phyloP scores from a whole-genome alignment of 768 basidiomycete species.

The Filobasidium floriforme region DNA sequence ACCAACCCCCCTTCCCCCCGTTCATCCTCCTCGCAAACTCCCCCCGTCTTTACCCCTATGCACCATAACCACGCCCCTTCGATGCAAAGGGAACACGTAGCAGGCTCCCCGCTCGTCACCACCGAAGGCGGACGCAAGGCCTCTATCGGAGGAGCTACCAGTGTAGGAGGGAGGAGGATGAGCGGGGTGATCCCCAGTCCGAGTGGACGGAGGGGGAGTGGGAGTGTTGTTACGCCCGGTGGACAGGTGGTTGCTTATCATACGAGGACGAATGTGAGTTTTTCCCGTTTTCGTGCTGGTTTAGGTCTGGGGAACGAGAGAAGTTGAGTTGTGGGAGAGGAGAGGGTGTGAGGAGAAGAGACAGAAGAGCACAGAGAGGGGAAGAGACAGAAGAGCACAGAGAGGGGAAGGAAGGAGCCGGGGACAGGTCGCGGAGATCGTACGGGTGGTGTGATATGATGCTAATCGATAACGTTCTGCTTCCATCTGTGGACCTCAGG shows the following conservation, averaged over 20 bases:
- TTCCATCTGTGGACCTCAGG: slow-evolving; percentile 25
- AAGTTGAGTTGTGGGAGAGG: no score
- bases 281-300: no score
- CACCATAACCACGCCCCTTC: not conserved
- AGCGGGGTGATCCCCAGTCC: slow-evolving; percentile 16
- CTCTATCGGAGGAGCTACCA: not conserved
- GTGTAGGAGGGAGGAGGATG: not conserved
- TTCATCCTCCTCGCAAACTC: not conserved
- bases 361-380: no score
- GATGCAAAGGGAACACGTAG: slow-evolving; percentile 1
- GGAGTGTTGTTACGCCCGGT: slow-evolving; percentile 61
- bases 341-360: no score
- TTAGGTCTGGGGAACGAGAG: no score
- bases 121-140: not conserved
- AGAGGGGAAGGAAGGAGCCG: no score
- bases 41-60: not conserved
- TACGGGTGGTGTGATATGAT: no score
- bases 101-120: not conserved
- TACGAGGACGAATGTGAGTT: slow-evolving; percentile 71
- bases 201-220: slow-evolving; percentile 44
- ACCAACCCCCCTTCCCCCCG: not conserved
- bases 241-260: slow-evolving; percentile 78
- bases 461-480: not conserved
- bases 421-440: no score
- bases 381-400: no score